Evolutionary conservation across 305 asterid species (phyloP), one percentile per base, ranked within the genome.

Genomic region (Fraxinus nigra): DNA sequence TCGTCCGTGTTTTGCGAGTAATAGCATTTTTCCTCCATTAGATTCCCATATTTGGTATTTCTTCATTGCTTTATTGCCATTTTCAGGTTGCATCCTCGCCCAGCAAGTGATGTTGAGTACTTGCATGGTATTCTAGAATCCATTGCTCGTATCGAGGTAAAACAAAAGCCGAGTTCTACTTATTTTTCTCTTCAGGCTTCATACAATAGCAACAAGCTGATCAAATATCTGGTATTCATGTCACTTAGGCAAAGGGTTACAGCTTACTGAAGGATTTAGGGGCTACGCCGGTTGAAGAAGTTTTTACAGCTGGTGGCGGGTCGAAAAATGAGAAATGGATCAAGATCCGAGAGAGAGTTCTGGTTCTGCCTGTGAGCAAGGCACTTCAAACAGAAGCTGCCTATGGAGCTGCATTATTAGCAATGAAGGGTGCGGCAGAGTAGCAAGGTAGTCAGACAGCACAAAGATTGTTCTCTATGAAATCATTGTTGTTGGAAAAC

Each of bases 381-480:
- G 97, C 98, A 5, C 84, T 86, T 82, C 97, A 95, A 48, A 89
- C 98, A 65, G 99, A 95, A 89, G 97, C 98, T 91, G 98, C 98
- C 34, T 93, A 92, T 84, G 99, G 99, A 51, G 97, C 98, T 85
- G 99, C 97, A 20, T 86, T 93, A 70, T 59, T 95, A 79, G 99
- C 98, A 76, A 30, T 90, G 87, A 95, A 91, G 80, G 98, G 95
- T 73, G 87, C 91, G 67, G 37, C 82, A 61, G 51, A 20, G 46
- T 82, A 78, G 48, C 78, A 70, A 72, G 72, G 46, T 67, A 30
- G 20, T 70, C 18, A 51, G 65, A 13, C 20, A 33, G 75, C 46
- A 81, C 24, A 13, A 5, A 70, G 69, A 59, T 20, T 24, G 69
- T 7, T 59, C 69, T 59, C 69, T 59, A 7, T 18, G 4, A 59